Percentiles rank a stretch among this genome's conserved stretches.
Evolutionary conservation across 768 basidiomycete genomes (phyloP).

Genomic region (Boletus subcaerulescens): DNA sequence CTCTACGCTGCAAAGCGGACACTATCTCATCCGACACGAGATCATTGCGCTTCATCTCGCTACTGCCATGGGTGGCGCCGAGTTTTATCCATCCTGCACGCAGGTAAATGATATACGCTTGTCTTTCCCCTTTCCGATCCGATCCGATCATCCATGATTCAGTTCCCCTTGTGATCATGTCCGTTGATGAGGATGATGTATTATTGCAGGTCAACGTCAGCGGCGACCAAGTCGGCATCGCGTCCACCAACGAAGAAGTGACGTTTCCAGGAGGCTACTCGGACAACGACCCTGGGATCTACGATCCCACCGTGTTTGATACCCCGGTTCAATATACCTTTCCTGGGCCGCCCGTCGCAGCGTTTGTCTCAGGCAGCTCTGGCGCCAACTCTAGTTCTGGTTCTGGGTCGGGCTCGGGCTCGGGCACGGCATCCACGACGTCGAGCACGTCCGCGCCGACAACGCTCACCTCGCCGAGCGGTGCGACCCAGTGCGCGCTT

Average conservation of each 20-base stretch:
- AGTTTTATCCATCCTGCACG: conserved; percentile 77
- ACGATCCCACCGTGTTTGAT: conserved; percentile 42
- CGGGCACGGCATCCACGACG: background rate
- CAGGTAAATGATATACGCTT: conserved; percentile 26
- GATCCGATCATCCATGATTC: background rate
- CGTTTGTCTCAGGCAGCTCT: conserved; percentile 32
- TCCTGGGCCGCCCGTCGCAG: conserved; percentile 51
- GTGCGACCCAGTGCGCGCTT: conserved; percentile 12
- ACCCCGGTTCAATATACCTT: conserved; percentile 41
- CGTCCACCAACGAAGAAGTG: conserved; percentile 50
- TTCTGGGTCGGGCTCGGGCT: background rate
- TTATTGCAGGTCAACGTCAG: conserved; percentile 45
- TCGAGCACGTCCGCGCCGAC: background rate
- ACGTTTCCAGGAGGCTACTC: conserved; percentile 71
- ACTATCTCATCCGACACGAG: conserved; percentile 77
- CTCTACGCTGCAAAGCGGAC: conserved; percentile 55
- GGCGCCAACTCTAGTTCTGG: conserved; percentile 6
- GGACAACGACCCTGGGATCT: conserved; percentile 70
- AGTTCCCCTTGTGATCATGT: conserved; percentile 33
- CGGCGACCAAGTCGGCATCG: conserved; percentile 51
- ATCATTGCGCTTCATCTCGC: conserved; percentile 77
- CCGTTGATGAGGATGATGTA: background rate
- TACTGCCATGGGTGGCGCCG: conserved; percentile 55
- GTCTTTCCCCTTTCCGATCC: background rate
- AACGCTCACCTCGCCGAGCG: background rate